Base-by-base conservation (phyloP, 2,329 filamentous ascomycete species). In the Chrysosporium keratinophilum region DNA sequence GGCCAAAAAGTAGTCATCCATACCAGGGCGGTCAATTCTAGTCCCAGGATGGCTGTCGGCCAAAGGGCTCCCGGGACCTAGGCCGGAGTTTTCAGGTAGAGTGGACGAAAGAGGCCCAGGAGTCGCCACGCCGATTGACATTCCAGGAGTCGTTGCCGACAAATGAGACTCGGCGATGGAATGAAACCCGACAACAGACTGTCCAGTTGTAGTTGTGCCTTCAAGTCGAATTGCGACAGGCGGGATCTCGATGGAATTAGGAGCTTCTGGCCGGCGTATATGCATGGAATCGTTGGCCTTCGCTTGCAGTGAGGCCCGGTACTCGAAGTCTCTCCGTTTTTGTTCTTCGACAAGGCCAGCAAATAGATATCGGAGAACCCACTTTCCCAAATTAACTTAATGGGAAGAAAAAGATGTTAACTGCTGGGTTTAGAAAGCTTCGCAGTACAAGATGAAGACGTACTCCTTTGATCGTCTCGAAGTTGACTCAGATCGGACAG, bases 321-420 rank as follows among this genome's bases (percentile, higher is more conserved):
- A 82, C 0, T 71, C 74, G 63, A 87, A 82, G 64, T 98, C 93
- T 50, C 88, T 81, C 59, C 79, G 83, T 60, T 95, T 86, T 67
- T 97, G 88, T 67, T 96, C 90, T 57, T 95, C 87, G 52, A 98
- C 85, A 41, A 97, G 76, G 53, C 86, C 85, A 9, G 85, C 83
- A 71, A 98, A 98, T 0, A 98, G 77, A 68, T 96, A 95, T 34
- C 93, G 82, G 56, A 98, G 73, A 44, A 97, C 82, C 93, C 93
- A 98, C 75, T 95, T 95, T 7, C 93, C 93, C 44, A 97, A 81
- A 64, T 95, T 97, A 68, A 97, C 87, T 93, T 46, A 41, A 45
- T 1, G 23, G 33, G 4, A 34, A 31, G 23, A 17, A 23, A 28
- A 23, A 11, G 12, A 47, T 17, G 46, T 49, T 40, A 49, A 35